Base-by-base conservation (phyloP, 306 rosid genomes). In the Fragaria nilgerrensis region DNA sequence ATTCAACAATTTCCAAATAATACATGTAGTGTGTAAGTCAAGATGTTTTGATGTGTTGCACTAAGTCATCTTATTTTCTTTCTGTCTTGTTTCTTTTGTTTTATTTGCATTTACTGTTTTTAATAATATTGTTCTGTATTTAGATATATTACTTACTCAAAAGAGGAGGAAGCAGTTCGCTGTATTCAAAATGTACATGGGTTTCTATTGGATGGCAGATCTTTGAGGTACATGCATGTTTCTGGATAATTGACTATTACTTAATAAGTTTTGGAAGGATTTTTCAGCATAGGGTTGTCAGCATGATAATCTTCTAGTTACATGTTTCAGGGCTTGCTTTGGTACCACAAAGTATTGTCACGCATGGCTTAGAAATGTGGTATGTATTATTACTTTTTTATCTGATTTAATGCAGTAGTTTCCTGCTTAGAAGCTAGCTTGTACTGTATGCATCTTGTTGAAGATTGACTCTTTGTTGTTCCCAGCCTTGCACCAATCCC, bases 111-210 rank as follows among this genome's bases (percentile, higher is more conserved):
- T 58, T 45, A 20, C 0, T 44, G 34, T 29, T n/a, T 37, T 75
- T 39, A 27, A 8, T 53, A 23, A 14, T 74, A 8, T 20, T 72
- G 13, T 63, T 37, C 15, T 74, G 7, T 66, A 47, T n/a, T 58
- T 90, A 96, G 99, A 91, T 96, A 96, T 93, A 96, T 96, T 86
- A 96, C 99, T 63, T 96, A 93, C 83, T 84, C 91, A 22, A 96
- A 85, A 83, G 99, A 96, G 84, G 98, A 93, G 43, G 99, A 96
- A 85, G 98, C 98, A 3, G 82, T 96, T 88, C 96, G 97, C 32
- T 96, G 99, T 83, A 96, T 96, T 85, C 99, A 96, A 87, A 89
- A 91, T 88, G 98, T 96, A 86, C 98, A 96, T 88, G 98, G 97
- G 82, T 96, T 93, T 90, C 82, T 93, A 77, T 86, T 96, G 97